These are phyloP conservation scores for Trametes polyzona DNA, from an alignment of 1,284 basidiomycete species.

Conservation along the genomic window DNA sequence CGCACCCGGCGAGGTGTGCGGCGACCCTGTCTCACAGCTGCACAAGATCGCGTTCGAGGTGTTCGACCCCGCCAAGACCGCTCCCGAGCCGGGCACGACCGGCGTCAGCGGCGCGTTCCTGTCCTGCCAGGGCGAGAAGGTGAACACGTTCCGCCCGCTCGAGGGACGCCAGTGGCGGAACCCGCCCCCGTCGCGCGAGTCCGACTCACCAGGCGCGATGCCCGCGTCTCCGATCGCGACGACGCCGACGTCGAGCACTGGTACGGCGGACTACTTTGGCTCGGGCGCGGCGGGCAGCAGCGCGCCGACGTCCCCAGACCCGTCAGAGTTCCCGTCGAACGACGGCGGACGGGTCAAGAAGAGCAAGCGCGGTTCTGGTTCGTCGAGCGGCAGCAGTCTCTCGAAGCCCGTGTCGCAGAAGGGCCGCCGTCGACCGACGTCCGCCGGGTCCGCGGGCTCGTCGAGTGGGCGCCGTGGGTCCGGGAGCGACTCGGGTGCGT, in stretches of 20 bases:
- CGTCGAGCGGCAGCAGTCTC: slow-evolving; percentile 71
- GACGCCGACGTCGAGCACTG: slow-evolving; percentile 55
- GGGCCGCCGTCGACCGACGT: slow-evolving; percentile 71
- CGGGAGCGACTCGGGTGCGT: slow-evolving; percentile 64
- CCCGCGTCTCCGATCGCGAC: slow-evolving; percentile 71
- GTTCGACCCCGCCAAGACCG: slow-evolving; percentile 69
- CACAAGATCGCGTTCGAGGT: slow-evolving; percentile 95
- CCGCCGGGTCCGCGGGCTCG: slow-evolving; percentile 72
- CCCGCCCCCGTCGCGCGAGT: slow-evolving; percentile 44
- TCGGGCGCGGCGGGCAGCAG: slow-evolving; percentile 51
- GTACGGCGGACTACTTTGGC: slow-evolving; percentile 70
- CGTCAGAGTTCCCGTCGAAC: slow-evolving; percentile 72
- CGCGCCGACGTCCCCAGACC: slow-evolving; percentile 69
- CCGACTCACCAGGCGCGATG: slow-evolving; percentile 58
- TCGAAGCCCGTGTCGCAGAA: slow-evolving; percentile 63
- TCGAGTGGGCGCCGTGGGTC: slow-evolving; percentile 56
- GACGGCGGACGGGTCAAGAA: slow-evolving; percentile 84
- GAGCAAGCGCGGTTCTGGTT: slow-evolving; percentile 66
- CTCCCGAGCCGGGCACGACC: slow-evolving; percentile 72
- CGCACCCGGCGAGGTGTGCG: slow-evolving; percentile 83
- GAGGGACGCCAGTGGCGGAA: slow-evolving; percentile 70
- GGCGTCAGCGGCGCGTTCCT: slow-evolving; percentile 80
- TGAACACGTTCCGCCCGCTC: slow-evolving; percentile 85
- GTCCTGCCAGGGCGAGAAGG: slow-evolving; percentile 87
- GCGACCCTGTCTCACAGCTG: slow-evolving; percentile 93